Percentiles rank a stretch among this genome's conserved stretches.
Conservation (phyloP, 768 basidiomycete species). For the Agaricus blazei region DNA sequence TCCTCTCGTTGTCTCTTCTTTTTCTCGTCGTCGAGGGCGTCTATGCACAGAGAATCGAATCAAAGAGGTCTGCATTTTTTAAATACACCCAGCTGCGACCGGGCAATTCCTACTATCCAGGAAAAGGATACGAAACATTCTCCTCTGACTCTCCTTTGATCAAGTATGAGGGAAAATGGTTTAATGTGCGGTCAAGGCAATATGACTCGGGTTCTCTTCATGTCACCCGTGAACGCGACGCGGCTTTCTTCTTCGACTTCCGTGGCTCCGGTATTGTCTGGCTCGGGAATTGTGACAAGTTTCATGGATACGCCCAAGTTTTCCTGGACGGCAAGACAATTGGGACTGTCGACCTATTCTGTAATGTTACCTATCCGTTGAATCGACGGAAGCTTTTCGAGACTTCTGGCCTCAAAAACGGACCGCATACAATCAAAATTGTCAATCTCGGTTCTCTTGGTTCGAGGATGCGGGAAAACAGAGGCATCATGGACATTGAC, state of each 20-base stretch:
- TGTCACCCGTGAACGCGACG: slow-evolving; percentile 42
- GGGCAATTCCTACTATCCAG: slow-evolving; percentile 50
- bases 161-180: slow-evolving; percentile 58
- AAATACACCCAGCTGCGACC: slow-evolving; percentile 37
- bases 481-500: slow-evolving; percentile 48
- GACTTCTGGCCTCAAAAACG: slow-evolving; percentile 44
- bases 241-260: slow-evolving; percentile 55
- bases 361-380: slow-evolving; percentile 21
- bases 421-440: slow-evolving; percentile 59
- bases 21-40: slow-evolving; percentile 11
- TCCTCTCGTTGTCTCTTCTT: slow-evolving; percentile 9
- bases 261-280: slow-evolving; percentile 74
- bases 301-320: slow-evolving; percentile 52
- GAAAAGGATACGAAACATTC: slow-evolving; percentile 65
- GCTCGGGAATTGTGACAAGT: slow-evolving; percentile 58
- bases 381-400: slow-evolving; percentile 65
- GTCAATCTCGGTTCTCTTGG: slow-evolving; percentile 43
- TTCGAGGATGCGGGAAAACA: slow-evolving; percentile 16
- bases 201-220: slow-evolving; percentile 48
- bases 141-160: slow-evolving; percentile 68
- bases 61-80: slow-evolving; percentile 62
- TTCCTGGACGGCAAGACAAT: slow-evolving; percentile 51
- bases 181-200: slow-evolving; percentile 42
- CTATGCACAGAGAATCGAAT: slow-evolving; percentile 41
- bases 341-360: slow-evolving; percentile 42